Evolutionary conservation across 2,329 filamentous ascomycete species (phyloP).

Genomic region (Xylaria sp.): DNA sequence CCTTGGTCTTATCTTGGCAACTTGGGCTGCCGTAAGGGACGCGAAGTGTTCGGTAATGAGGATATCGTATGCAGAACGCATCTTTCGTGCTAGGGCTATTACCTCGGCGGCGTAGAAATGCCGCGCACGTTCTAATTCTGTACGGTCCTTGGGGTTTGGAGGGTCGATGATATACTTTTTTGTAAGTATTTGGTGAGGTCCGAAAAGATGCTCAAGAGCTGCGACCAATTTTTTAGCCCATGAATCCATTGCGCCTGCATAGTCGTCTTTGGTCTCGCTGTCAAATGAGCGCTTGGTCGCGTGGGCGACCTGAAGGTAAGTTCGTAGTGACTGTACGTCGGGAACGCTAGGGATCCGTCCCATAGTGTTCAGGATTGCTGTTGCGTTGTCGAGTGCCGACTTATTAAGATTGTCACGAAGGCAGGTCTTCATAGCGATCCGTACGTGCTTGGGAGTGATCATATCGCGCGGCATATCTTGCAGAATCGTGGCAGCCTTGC

Average conservation of each 20-base stretch:
- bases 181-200: conserved; percentile 54
- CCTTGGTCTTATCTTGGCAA: conserved; percentile 33
- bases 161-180: conserved; percentile 33
- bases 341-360: conserved; percentile 54
- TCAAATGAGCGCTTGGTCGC: conserved; percentile 57
- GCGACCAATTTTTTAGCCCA: conserved; percentile 63
- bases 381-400: conserved; percentile 74
- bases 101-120: conserved; percentile 34
- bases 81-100: conserved; percentile 47
- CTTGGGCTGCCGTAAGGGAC: conserved; percentile 23
- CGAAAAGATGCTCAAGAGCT: conserved; percentile 64
- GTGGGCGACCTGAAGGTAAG: conserved; percentile 68
- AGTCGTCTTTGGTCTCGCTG: conserved; percentile 44
- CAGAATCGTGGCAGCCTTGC: conserved; percentile 69
- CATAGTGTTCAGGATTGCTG: conserved; percentile 74
- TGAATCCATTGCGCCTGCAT: conserved; percentile 54
- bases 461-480: conserved; percentile 60
- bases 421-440: conserved; percentile 79
- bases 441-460: conserved; percentile 67
- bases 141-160: conserved; percentile 1
- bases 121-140: conserved; percentile 12
- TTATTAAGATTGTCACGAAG: conserved; percentile 79
- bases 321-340: conserved; percentile 62
- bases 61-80: conserved; percentile 47
- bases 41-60: conserved; percentile 40